Base-by-base conservation (phyloP, 2,329 filamentous ascomycete species). In the Septoria petroselini region DNA sequence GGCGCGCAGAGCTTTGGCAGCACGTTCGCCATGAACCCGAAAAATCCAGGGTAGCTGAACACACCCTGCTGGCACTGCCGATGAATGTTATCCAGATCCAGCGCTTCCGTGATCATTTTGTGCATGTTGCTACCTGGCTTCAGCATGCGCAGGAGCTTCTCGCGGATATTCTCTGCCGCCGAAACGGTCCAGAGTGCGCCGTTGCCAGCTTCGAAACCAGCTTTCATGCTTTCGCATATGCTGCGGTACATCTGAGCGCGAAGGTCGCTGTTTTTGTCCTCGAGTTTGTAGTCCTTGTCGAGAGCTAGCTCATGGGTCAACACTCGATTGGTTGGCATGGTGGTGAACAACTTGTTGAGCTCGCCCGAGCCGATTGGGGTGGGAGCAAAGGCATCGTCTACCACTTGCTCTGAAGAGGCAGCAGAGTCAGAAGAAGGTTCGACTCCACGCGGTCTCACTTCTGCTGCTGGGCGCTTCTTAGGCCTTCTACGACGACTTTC, bases 31-130 rank as follows among this genome's bases (percentile, higher is more conserved):
- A 91, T 88, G 55, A 88, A 86, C 1, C 76, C 73, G 64, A 91
- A 91, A 69, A 91, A 91, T 51, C 82, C 85, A 58, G 86, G 83
- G 58, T 91, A 91, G 0, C 87, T 91, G 65, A 91, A 91, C 41
- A 80, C 81, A 11, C 87, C 86, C 47, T 82, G 76, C 7, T 74
- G 73, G 61, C 87, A 88, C 58, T 91, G 85, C 33, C 77, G 79
- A 53, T 78, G 76, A 21, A 89, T 83, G 54, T 86, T 76, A 31
- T 88, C 83, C 1, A 83, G 80, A 58, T 91, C 88, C 18, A 93
- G 73, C 1, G 86, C 81, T 62, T 91, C 87, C 2, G 81, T 81
- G 51, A 91, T 88, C 37, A 88, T 76, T 2, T 76, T 83, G 64
- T 90, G 78, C 79, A 90, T 86, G 14, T 83, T 81, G 63, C 85